Evolutionary conservation across 352 stramenopile genomes (phyloP), one percentile per base, ranked within the genome.

Genomic region (Globisporangium paroecandrum): DNA sequence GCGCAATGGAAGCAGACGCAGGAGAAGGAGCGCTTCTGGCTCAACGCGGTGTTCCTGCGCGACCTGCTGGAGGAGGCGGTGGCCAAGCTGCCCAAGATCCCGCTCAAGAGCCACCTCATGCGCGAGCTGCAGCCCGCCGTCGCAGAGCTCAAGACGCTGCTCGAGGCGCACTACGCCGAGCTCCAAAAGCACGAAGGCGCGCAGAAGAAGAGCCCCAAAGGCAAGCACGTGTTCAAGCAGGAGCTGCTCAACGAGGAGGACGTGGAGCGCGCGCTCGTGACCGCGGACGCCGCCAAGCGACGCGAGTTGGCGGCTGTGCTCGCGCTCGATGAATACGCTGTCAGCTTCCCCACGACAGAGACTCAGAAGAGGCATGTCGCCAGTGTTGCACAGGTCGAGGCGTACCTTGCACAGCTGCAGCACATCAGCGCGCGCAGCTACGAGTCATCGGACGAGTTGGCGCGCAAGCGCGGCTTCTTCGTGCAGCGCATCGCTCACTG

Each of bases 51-150:
- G 22, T 78, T 78, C 54, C 62, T 91, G 60, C 74, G 64, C 59
- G 34, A 61, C 4, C 66, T 82, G 43, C 71, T 91, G n/a, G 74
- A 91, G 63, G 81, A 89, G 38, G 81, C 77, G 2, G 72, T 79
- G 38, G 79, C 83, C 58, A 91, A 91, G 71, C 70, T 91, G 64
- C 83, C 83, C 29, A 70, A 65, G 63, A 71, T 73, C 3, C 62
- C 77, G 60, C 74, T 91, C 55, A 85, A 89, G 64, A 62, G 62
- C 32, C 71, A 82, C 22, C 66, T 91, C 27, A 49, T 64, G 36
- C 76, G 77, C 58, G 77, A 91, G 43, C 57, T 89, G 27, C 27
- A 61, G 41, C 7, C 59, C 13, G 72, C 72, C 25, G 70, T 69
- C 57, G 49, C 61, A 15, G 66, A 71, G 41, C 65, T 91, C 34